phyloP scores from a whole-genome alignment of 352 stramenopile species.

The Globisporangium megalacanthum region DNA sequence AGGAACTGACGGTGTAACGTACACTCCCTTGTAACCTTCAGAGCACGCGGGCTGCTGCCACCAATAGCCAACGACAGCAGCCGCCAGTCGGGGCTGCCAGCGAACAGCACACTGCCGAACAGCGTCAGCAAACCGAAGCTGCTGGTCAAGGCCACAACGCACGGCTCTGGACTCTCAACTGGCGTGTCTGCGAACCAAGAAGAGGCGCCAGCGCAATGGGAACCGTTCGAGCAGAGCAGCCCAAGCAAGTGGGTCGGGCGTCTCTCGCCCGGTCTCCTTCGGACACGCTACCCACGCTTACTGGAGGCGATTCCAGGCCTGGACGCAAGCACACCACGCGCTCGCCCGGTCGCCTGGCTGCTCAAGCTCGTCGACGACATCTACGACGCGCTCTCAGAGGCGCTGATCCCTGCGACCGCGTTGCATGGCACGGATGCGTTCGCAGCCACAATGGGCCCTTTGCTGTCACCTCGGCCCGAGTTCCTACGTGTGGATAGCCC shows the following conservation, averaged over 20 bases:
- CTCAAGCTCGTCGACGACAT: slow-evolving; percentile 56
- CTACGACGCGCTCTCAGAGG: slow-evolving; percentile 45
- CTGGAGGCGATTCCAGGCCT: slow-evolving; percentile 25
- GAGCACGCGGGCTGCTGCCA: slow-evolving; percentile 4
- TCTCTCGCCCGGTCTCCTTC: slow-evolving; percentile 28
- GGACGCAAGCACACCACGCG: slow-evolving; percentile 17
- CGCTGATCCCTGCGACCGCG: slow-evolving; percentile 5
- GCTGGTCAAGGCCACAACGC: neutral
- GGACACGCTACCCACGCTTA: slow-evolving; percentile 47
- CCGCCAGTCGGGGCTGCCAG: neutral
- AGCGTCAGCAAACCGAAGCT: neutral
- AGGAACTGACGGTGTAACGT: neutral
- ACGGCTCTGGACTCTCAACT: too few species aligned
- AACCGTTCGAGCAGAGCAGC: slow-evolving; percentile 7
- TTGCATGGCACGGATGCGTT: neutral
- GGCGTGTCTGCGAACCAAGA: slow-evolving; percentile 9
- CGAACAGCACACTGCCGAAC: neutral
- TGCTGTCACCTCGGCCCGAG: slow-evolving; percentile 2
- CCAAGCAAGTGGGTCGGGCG: neutral
- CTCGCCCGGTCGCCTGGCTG: slow-evolving; percentile 57
- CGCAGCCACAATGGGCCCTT: neutral
- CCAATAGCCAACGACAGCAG: too few species aligned
- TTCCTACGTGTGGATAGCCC: neutral
- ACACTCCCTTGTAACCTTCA: neutral
- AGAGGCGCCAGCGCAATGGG: neutral